These are phyloP conservation scores for Perkinsus olseni DNA, from an alignment of 169 alveolate species.

Conservation along the genomic window DNA sequence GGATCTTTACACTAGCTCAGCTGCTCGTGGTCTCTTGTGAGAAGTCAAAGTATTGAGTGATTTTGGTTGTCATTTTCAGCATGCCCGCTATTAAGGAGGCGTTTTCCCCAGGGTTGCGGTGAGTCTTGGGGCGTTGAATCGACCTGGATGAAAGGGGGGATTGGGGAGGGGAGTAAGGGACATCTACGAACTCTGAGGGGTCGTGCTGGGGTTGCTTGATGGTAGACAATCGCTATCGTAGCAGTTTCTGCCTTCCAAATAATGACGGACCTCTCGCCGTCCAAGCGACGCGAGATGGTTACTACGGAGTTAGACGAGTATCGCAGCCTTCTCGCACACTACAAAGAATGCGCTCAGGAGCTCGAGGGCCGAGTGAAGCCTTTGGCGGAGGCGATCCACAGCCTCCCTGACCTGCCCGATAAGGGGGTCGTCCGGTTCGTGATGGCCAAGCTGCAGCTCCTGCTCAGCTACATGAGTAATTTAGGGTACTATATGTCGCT, in stretches of 20 bases:
- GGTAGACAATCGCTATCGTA: background rate
- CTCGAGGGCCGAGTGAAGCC: background rate
- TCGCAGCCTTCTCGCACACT: background rate
- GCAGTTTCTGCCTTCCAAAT: background rate
- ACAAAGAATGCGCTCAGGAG: background rate
- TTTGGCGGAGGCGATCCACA: background rate
- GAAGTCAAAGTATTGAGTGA: too few species aligned
- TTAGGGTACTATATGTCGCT: background rate
- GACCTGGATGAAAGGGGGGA: too few species aligned
- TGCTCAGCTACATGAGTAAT: background rate
- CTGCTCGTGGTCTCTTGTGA: too few species aligned
- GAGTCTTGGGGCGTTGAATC: too few species aligned
- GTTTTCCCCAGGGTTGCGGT: too few species aligned
- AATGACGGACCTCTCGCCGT: background rate
- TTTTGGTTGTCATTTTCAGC: too few species aligned
- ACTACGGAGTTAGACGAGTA: background rate
- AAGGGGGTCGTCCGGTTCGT: background rate
- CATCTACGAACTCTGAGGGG: too few species aligned
- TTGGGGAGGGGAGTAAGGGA: too few species aligned
- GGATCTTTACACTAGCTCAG: too few species aligned
- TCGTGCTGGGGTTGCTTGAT: too few species aligned
- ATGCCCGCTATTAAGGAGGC: too few species aligned
- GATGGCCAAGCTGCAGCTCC: background rate
- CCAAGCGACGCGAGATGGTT: background rate
- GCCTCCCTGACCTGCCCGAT: background rate